Conservation (phyloP, 768 basidiomycete species). For the Coprinopsis marcescibilis region DNA sequence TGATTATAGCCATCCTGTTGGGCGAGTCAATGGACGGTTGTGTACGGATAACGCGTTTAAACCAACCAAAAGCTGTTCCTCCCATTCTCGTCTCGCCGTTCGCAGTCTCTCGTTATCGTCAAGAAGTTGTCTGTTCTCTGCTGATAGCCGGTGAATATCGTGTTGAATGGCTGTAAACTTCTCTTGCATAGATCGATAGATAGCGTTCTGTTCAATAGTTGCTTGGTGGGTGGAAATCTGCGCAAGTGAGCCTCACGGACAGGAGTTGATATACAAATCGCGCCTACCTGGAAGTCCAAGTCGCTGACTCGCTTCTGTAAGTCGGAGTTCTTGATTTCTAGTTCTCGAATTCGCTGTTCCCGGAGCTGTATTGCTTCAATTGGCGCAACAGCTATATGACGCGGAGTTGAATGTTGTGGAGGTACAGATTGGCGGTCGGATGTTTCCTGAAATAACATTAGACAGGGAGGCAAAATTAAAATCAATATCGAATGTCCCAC, state of each 20-base stretch:
- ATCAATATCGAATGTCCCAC: conserved; percentile 53
- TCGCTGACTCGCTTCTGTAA: not conserved
- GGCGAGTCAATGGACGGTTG: no score
- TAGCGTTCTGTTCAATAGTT: not conserved
- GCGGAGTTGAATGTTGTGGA: no score
- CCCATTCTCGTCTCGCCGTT: not conserved
- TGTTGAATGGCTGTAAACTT: not conserved
- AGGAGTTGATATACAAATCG: no score
- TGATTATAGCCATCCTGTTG: no score
- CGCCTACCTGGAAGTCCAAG: not conserved
- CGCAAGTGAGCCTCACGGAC: not conserved
- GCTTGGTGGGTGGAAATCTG: no score
- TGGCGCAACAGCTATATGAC: conserved; percentile 28
- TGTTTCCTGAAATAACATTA: conserved; percentile 42
- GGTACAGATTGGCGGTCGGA: conserved; percentile 15
- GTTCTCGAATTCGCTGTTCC: conserved; percentile 41
- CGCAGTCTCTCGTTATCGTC: not conserved
- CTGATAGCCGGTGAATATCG: not conserved
- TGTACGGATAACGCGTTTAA: no score
- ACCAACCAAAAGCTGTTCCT: conserved; percentile 24
- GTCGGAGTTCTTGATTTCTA: conserved; percentile 39
- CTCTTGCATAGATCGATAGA: not conserved
- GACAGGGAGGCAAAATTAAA: conserved; percentile 35
- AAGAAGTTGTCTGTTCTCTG: not conserved
- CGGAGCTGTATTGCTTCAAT: conserved; percentile 37